A percentile compares a stretch with the other conserved stretches of the same genome.
Conservation (phyloP, 176 grass and related monocot genomes). For the Oryza punctata region DNA sequence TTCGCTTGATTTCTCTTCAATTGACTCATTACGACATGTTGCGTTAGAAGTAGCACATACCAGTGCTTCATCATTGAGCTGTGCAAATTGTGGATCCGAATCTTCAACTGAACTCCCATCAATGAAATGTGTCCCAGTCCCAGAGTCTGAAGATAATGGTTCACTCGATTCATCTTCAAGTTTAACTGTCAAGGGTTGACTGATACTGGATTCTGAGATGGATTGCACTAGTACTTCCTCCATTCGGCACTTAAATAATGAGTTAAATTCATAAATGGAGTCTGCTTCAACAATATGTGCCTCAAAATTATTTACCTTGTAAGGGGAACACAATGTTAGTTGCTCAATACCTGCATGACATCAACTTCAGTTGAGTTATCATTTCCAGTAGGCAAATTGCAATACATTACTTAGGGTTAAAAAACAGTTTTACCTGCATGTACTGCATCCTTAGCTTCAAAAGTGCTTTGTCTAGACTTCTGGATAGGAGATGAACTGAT, state of each 20-base stretch:
- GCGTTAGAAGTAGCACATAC: not conserved
- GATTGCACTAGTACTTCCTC: conserved; percentile 43
- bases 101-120: conserved; percentile 41
- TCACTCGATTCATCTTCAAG: conserved; percentile 17
- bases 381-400: not conserved
- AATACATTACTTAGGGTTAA: not conserved
- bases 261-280: conserved; percentile 34
- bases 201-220: conserved; percentile 37
- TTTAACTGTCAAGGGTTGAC: conserved; percentile 28
- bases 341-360: conserved; percentile 8
- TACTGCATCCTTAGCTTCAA: conserved; percentile 16
- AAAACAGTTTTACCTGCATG: conserved; percentile 36
- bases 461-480: not conserved
- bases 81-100: conserved; percentile 10
- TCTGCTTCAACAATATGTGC: conserved; percentile 17
- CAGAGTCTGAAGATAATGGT: not conserved
- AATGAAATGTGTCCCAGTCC: not conserved
- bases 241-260: conserved; percentile 44
- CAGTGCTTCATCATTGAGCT: conserved; percentile 9
- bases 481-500: not conserved
- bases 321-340: not conserved
- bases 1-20: not conserved
- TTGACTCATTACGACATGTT: not conserved
- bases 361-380: not conserved
- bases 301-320: conserved; percentile 8